Evolutionary conservation across 1,139 yeast species (phyloP), one percentile per base, ranked within the genome.

Genomic region (Debaryomycetaceae sp.): DNA sequence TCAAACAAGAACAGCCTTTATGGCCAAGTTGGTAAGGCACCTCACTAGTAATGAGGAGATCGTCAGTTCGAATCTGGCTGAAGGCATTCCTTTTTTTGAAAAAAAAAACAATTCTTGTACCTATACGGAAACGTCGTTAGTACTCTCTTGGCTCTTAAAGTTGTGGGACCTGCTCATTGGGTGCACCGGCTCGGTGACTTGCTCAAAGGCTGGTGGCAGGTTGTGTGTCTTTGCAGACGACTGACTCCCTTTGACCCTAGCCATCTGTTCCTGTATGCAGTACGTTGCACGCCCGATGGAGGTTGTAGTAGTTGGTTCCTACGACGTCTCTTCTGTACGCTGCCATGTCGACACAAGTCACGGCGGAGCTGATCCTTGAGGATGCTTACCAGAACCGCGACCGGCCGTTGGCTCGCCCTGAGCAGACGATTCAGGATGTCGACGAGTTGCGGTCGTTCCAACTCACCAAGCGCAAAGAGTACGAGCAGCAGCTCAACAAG

Each of bases 371-470:
- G 36, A 61, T 66, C 23, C 57, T 66, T 23, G 53, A 51, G 28
- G 67, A 62, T 29, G 70, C 71, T 1, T 58, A 47, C 34, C 50
- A 53, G 6, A 44, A 46, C 16, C 56, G 53, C 30, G 48, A 52
- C 34, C 28, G 39, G 44, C 58, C 40, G 53, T 61, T 34, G 61
- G 83, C 29, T 45, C 64, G 46, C 49, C 69, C 67, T 7, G 54
- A 59, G 28, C 70, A 78, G 35, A 69, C 76, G 35, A 76, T 86
- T 19, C 76, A 78, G 25, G 96, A 88, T 52, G 53, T 82, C 13
- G 95, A 85, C 44, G 97, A 89, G 53, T 67, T 88, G 20, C 66
- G 73, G 28, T 88, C 85, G 39, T 72, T 61, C 40, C 96, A 86
- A 53, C 68, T 83, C 22, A 63, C 86, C 19, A 86, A 82, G 46